These are phyloP conservation scores for Bromus sterilis DNA, from an alignment of 176 grass and related monocot genomes.

Conservation along the genomic window DNA sequence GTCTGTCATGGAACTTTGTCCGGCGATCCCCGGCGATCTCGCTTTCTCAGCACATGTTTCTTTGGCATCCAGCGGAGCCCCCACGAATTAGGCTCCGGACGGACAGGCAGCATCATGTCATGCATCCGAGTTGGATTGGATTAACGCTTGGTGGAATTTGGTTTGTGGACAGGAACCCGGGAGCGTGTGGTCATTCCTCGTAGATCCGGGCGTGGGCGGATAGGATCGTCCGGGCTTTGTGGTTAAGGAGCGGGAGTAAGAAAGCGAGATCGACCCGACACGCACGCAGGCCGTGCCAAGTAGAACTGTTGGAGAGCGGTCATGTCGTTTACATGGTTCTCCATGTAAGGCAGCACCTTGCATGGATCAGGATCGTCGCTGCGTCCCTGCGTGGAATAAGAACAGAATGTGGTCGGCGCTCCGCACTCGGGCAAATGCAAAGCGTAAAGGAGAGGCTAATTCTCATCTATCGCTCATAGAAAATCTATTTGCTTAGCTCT, in stretches of 20 bases:
- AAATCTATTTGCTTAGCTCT: background rate
- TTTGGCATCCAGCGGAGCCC: background rate
- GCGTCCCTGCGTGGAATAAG: background rate
- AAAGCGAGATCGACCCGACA: background rate
- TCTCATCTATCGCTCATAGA: background rate
- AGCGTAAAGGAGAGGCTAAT: background rate
- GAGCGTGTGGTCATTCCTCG: background rate
- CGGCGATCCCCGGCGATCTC: background rate
- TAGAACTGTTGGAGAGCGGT: background rate
- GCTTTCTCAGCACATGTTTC: background rate
- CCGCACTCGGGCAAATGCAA: no score
- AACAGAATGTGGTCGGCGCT: background rate
- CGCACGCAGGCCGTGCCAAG: background rate
- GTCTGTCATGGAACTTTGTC: background rate
- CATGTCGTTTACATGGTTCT: background rate
- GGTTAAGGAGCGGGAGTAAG: background rate
- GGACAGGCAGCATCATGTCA: no score
- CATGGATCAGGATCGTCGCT: constrained; percentile 11
- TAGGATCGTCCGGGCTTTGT: constrained; percentile 27
- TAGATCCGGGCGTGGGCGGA: constrained; percentile 8
- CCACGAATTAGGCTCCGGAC: background rate
- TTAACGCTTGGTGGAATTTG: background rate
- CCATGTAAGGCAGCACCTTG: background rate
- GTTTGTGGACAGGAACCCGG: constrained; percentile 6
- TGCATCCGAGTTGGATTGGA: background rate